A percentile compares a stretch with the other conserved stretches of the same genome.
Conservation (phyloP, 2,329 filamentous ascomycete genomes). For the Shiraia sp. region DNA sequence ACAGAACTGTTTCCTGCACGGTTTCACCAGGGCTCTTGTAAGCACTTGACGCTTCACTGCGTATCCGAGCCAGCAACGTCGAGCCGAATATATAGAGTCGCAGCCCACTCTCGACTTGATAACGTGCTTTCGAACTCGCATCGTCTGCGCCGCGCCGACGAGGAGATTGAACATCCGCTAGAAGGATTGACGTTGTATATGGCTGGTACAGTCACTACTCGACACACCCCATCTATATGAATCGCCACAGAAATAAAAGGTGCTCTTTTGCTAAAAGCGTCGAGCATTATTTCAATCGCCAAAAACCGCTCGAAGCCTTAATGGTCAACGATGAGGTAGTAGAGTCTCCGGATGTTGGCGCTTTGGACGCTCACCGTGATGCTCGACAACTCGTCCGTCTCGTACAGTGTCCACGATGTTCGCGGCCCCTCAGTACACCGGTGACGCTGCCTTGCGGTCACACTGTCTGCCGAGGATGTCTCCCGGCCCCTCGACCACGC, state of each 20-base stretch:
- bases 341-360: constrained; percentile 40
- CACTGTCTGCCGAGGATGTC: constrained; percentile 73
- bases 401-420: constrained; percentile 78
- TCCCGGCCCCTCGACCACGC: constrained; percentile 68
- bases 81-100: no score
- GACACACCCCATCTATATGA: constrained; percentile 37
- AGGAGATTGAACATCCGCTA: background rate
- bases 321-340: constrained; percentile 48
- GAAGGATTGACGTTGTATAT: constrained; percentile 24
- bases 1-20: constrained; percentile 4
- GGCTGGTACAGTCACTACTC: constrained; percentile 20
- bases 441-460: constrained; percentile 81
- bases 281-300: constrained; percentile 37
- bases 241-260: constrained; percentile 38
- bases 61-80: background rate
- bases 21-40: constrained; percentile 9
- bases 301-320: constrained; percentile 39
- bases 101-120: no score
- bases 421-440: constrained; percentile 67
- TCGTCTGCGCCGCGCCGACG: no score
- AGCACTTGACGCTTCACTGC: background rate
- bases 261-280: constrained; percentile 37
- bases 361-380: constrained; percentile 57
- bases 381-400: constrained; percentile 70
- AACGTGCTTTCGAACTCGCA: no score